Evolutionary conservation across 805 yeast species (phyloP).

Genomic region (Peterozyma toletana): DNA sequence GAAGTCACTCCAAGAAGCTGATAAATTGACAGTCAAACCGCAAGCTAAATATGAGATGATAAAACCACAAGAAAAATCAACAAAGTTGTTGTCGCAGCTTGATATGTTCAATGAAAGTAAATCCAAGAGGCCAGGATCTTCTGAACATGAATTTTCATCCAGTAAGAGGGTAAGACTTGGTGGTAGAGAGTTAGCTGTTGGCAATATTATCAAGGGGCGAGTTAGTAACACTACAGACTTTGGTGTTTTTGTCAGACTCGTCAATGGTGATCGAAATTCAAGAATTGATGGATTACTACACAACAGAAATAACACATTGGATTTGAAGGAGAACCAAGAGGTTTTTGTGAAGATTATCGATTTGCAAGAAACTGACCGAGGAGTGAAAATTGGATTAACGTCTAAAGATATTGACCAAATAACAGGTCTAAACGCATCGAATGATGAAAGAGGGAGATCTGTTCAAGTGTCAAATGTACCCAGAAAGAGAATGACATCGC

Average conservation of each 20-base stretch:
- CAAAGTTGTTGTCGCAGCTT: not conserved
- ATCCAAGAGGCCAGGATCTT: not conserved
- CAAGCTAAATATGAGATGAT: not conserved
- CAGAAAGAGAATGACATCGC: slow-evolving; percentile 56
- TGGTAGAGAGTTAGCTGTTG: slow-evolving; percentile 26
- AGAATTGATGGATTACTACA: slow-evolving; percentile 64
- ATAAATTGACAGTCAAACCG: not conserved
- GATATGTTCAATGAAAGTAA: not conserved
- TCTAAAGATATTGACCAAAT: slow-evolving; percentile 70
- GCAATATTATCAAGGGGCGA: slow-evolving; percentile 50
- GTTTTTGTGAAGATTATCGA: slow-evolving; percentile 58
- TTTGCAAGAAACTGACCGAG: slow-evolving; percentile 18
- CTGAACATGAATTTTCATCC: slow-evolving; percentile 11
- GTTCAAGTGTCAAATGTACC: not conserved
- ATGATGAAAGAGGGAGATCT: slow-evolving; percentile 4
- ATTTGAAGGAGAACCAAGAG: slow-evolving; percentile 45
- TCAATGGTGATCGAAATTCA: slow-evolving; percentile 13
- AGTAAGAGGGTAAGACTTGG: too few species aligned
- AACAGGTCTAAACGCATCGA: slow-evolving; percentile 41
- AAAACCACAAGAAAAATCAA: not conserved
- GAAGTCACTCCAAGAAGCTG: not conserved
- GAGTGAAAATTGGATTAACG: slow-evolving; percentile 49
- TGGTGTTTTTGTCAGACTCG: slow-evolving; percentile 71
- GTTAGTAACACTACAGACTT: slow-evolving; percentile 55
- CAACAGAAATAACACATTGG: slow-evolving; percentile 51